Percentiles rank a stretch among this genome's conserved stretches.
phyloP scores from a whole-genome alignment of 2,329 filamentous ascomycete genomes.

The Aspergillus fijiensis region DNA sequence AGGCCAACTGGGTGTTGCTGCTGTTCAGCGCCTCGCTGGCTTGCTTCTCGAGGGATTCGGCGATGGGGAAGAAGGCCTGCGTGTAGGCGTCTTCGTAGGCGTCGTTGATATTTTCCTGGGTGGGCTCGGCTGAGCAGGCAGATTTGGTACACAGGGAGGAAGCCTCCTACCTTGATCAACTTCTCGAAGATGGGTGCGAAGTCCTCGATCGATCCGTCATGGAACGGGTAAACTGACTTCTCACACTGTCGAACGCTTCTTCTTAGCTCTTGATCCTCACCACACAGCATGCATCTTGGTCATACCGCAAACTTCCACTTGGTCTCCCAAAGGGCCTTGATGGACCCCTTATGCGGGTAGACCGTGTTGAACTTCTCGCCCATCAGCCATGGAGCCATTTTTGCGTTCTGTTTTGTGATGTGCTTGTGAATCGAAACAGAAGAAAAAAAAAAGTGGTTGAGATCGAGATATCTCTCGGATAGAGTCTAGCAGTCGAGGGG shows the following conservation, averaged over 20 bases:
- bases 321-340: constrained; percentile 68
- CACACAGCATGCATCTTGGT: neutral
- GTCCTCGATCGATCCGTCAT: constrained; percentile 67
- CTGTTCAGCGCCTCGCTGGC: constrained; percentile 53
- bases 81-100: constrained; percentile 67
- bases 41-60: constrained; percentile 55
- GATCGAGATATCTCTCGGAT: too few species aligned
- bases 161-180: constrained; percentile 53
- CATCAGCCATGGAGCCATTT: constrained; percentile 35
- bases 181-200: constrained; percentile 68
- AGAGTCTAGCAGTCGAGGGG: neutral
- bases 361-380: constrained; percentile 50
- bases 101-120: constrained; percentile 60
- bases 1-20: constrained; percentile 55
- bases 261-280: neutral
- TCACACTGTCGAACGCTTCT: constrained; percentile 42
- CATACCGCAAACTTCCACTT: constrained; percentile 70
- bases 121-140: neutral
- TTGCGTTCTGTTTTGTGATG: neutral
- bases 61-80: constrained; percentile 59
- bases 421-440: neutral
- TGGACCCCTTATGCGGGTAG: constrained; percentile 59
- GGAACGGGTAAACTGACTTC: constrained; percentile 70
- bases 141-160: neutral
- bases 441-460: neutral